Evolutionary conservation across 164 flowering plant genomes (phyloP), one percentile per base, ranked within the genome.

Genomic region (Nymphaea colorata): DNA sequence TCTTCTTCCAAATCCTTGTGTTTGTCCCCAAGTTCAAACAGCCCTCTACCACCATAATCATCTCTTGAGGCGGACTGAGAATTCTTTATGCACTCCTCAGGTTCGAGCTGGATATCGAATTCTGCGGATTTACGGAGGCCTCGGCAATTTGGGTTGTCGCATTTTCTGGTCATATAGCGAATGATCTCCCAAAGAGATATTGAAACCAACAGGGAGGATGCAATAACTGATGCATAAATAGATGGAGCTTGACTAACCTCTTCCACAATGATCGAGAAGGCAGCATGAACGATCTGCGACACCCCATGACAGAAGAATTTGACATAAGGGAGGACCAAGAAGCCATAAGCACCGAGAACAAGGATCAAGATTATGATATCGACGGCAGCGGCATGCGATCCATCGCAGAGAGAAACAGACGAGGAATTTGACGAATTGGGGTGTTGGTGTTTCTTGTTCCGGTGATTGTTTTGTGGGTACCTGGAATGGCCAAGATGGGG

Each of bases 31-130:
- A 90, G 81, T 67, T 87, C 84, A 45, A 87, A 85, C 16, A 87
- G 57, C 0, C 91, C 87, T 63, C 68, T 82, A 65, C 76, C 85
- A 14, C 72, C 70, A 44, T 73, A 82, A 68, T 73, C 80, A 64
- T 77, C 81, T 18, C 43, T 64, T 66, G 67, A 10, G 3, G 73
- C 61, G 65, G 67, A 42, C 55, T 6, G 76, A 0, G 86, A 81
- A 76, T 83, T 87, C 83, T 82, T 88, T 69, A 86, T 75, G 61
- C 79, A 78, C 44, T 90, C 96, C 76, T 89, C 96, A 0, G 92
- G 85, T 78, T 90, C 96, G 68, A 93, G 69, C 78, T 90, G 96
- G 62, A 90, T 90, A 82, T 89, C 96, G 44, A 93, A 93, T 69
- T 90, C 91, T 0, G 91, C 92, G 0, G 96, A 89, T 72, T 85